Evolutionary conservation across 805 yeast genomes (phyloP).

Genomic region (Candida railenensis): DNA sequence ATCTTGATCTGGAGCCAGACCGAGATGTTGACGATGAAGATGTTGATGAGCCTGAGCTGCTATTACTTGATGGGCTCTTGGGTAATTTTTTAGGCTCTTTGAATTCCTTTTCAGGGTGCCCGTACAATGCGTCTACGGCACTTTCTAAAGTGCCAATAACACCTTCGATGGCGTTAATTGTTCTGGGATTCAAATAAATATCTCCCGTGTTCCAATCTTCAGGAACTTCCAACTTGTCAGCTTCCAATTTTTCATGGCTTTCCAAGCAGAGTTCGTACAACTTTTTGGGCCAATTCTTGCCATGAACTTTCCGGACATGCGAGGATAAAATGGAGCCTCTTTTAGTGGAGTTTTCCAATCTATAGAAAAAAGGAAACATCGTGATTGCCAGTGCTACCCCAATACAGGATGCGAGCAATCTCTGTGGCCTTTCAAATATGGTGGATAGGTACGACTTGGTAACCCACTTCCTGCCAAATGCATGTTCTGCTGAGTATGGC

Average conservation of each 20-base stretch:
- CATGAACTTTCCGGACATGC: conserved; percentile 72
- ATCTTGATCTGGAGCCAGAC: not conserved
- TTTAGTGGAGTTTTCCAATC: conserved; percentile 46
- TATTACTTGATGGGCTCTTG: too few species aligned
- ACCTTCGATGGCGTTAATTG: conserved; percentile 72
- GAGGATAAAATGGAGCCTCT: conserved; percentile 50
- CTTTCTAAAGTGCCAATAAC: conserved; percentile 74
- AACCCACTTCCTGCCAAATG: conserved; percentile 76
- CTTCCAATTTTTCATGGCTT: conserved; percentile 52
- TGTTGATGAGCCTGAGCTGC: not conserved
- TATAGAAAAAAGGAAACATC: conserved; percentile 60
- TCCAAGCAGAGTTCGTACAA: conserved; percentile 57
- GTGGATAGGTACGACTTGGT: conserved; percentile 62
- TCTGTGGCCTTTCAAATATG: conserved; percentile 80
- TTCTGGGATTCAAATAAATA: conserved; percentile 66
- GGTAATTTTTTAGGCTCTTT: conserved; percentile 3
- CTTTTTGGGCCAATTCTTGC: conserved; percentile 66
- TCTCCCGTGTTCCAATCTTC: conserved; percentile 83
- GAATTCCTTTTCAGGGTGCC: conserved; percentile 8
- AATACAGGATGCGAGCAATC: conserved; percentile 71
- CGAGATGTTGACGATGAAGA: not conserved
- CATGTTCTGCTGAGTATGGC: conserved; percentile 69
- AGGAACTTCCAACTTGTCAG: conserved; percentile 69
- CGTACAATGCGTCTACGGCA: conserved; percentile 53
- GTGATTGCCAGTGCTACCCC: conserved; percentile 77